A percentile compares a stretch with the other conserved stretches of the same genome.
Conservation (phyloP, 2,329 filamentous ascomycete species). For the Leptographium galeiforme region DNA sequence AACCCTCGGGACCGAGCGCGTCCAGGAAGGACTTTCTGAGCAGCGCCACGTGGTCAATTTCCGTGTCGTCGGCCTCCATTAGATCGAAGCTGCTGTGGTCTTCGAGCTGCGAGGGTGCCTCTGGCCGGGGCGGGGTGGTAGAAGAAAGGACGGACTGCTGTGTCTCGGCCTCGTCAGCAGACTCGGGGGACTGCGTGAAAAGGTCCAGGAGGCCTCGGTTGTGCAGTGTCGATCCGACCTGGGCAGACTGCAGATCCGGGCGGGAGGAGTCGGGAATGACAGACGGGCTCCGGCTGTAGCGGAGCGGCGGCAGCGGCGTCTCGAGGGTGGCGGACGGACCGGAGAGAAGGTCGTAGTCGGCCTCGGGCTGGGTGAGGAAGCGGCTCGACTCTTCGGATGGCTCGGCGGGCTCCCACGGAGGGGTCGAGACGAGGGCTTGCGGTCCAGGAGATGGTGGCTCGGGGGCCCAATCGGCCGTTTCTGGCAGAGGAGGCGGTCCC, state of each 20-base stretch:
- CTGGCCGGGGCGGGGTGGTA: background rate
- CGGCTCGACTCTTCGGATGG: background rate
- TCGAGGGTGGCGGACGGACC: background rate
- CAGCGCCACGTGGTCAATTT: background rate
- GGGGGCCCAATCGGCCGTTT: background rate
- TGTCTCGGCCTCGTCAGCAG: background rate
- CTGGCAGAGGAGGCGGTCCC: background rate
- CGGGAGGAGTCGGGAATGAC: constrained; percentile 1
- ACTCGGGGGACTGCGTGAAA: too few relatives aligned
- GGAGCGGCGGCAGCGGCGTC: background rate
- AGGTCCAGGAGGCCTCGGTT: too few relatives aligned
- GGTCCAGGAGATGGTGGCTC: background rate
- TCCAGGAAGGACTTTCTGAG: background rate
- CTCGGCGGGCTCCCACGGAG: background rate
- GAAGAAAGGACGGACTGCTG: background rate
- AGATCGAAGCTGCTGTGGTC: background rate
- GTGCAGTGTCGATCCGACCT: too few relatives aligned
- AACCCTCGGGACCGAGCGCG: background rate
- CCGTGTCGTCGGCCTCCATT: background rate
- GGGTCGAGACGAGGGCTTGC: background rate
- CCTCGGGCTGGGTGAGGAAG: constrained; percentile 9
- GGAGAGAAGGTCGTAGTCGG: constrained; percentile 3
- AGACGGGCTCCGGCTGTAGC: background rate
- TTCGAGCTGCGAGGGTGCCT: background rate
- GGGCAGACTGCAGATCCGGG: background rate